Percentiles rank a stretch among this genome's conserved stretches.
phyloP scores from a whole-genome alignment of 768 basidiomycete genomes.

The Harrya chromipes region DNA sequence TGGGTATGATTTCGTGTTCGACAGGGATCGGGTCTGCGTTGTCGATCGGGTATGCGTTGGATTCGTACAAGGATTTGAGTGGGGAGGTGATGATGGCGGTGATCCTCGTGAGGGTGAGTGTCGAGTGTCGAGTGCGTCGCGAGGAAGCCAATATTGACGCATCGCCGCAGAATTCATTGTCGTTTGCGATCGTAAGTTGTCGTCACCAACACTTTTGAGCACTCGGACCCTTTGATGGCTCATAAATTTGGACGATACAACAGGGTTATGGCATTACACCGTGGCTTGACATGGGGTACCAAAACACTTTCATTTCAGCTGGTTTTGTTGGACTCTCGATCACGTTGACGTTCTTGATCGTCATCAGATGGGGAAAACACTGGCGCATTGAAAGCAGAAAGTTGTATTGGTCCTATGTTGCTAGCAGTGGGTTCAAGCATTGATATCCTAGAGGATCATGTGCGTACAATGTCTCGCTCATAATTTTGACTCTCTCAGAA shows the following conservation, averaged over 20 bases:
- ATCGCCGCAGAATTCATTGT: slow-evolving; percentile 12
- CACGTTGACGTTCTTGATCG: slow-evolving; percentile 18
- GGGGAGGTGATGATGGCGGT: slow-evolving; percentile 21
- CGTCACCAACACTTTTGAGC: no score
- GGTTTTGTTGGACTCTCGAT: slow-evolving; percentile 19
- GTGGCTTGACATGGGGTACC: slow-evolving; percentile 20
- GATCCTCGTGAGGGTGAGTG: slow-evolving; percentile 19
- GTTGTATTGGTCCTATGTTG: slow-evolving; percentile 18
- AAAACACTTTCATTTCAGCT: slow-evolving; percentile 16
- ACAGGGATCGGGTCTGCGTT: slow-evolving; percentile 19
- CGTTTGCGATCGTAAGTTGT: slow-evolving; percentile 17
- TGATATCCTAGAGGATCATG: not conserved
- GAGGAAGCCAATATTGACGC: not conserved
- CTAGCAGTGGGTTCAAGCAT: slow-evolving; percentile 14
- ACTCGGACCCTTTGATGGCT: no score
- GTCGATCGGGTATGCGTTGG: slow-evolving; percentile 19
- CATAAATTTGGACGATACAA: no score
- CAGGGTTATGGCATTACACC: slow-evolving; percentile 22
- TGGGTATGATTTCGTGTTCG: slow-evolving; percentile 22
- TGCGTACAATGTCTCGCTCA: no score
- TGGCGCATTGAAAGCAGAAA: slow-evolving; percentile 17
- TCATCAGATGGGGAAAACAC: slow-evolving; percentile 15
- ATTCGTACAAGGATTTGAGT: slow-evolving; percentile 20
- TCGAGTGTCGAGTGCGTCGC: not conserved
- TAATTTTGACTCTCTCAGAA: not conserved